Evolutionary conservation across 2,329 filamentous ascomycete genomes (phyloP), one percentile per base, ranked within the genome.

Genomic region (Alternaria conjuncta): DNA sequence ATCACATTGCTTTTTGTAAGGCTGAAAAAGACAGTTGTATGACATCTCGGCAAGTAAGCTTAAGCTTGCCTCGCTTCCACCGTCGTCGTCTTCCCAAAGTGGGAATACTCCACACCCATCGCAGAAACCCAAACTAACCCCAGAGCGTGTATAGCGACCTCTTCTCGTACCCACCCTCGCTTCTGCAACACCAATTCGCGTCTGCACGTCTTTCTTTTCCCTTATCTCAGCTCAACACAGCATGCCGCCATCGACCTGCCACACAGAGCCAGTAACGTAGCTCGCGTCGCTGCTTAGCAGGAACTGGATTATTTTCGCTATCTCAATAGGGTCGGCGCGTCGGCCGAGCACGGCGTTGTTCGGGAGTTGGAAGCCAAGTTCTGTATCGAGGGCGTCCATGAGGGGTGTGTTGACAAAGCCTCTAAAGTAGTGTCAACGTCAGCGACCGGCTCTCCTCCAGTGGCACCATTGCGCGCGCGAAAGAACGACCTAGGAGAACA

Each of bases 281-380:
- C 62, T 68, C 30, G 68, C 71, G 26, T 71, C 66, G 36, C 61
- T 67, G 12, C 62, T 65, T 12, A 69, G 56, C 60, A 73, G 47
- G 61, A 71, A 69, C 15, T 30, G 43, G 18, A 69, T 66, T 3
- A 67, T 55, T 53, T 62, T 67, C 6, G 69, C 67, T n/a, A 68
- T 60, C 43, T 71, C 67, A 7, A 68, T 63, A 4, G 68, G 62
- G 15, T 47, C 26, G 10, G 51, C 70, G 7, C 61, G 44, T 7
- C 69, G 57, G 9, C 63, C 57, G 18, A 73, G 44, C 5, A 68
- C 55, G n/a, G 55, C 45, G 18, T 61, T 60, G 46, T 70, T 63
- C 2, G 69, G 65, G 15, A 55, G 44, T 47, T n/a, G 23, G 53
- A 57, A 28, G 25, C 58, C 53, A 30, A 30, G 23, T n/a, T 50